A percentile compares a stretch with the other conserved stretches of the same genome.
Conservation (phyloP, 805 yeast genomes). For the Cyberlindnera americana region DNA sequence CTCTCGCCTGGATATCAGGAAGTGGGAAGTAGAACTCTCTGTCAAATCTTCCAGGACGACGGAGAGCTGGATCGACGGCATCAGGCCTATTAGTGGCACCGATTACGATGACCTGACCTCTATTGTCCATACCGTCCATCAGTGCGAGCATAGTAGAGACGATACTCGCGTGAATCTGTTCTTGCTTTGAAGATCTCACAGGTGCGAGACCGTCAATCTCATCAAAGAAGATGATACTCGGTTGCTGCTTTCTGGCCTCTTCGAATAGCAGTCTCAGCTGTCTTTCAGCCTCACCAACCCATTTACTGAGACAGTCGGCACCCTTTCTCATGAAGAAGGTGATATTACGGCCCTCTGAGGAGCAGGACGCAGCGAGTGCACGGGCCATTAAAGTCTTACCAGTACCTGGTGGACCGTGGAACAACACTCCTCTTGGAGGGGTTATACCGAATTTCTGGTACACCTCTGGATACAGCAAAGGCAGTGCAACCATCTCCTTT, state of each 20-base stretch:
- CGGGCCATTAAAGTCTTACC: conserved; percentile 98
- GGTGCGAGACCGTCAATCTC: conserved; percentile 99
- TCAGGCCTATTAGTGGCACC: conserved; percentile 99
- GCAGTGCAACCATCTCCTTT: conserved; percentile 95
- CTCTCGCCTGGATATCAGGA: conserved; percentile 78
- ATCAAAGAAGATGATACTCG: conserved; percentile 93
- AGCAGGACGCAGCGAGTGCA: conserved; percentile 93
- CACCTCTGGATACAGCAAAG: conserved; percentile 88
- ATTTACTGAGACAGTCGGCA: conserved; percentile 92
- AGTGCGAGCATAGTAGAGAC: conserved; percentile 92
- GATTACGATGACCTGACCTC: conserved; percentile 96
- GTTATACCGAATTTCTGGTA: conserved; percentile 86
- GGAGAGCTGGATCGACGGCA: conserved; percentile 94
- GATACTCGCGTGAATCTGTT: conserved; percentile 96
- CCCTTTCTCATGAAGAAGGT: conserved; percentile 98
- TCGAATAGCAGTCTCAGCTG: conserved; percentile 87
- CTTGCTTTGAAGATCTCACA: conserved; percentile 94
- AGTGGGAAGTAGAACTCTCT: conserved; percentile 94
- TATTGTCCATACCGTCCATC: conserved; percentile 99
- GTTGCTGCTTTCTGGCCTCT: conserved; percentile 95
- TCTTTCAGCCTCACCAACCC: conserved; percentile 99
- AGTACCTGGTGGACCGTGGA: conserved; percentile 99
- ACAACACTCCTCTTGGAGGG: conserved; percentile 95
- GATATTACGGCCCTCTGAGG: conserved; percentile 77
- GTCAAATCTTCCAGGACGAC: conserved; percentile 97